phyloP scores from a whole-genome alignment of 2,329 filamentous ascomycete species.

The Talaromyces pinophilus region DNA sequence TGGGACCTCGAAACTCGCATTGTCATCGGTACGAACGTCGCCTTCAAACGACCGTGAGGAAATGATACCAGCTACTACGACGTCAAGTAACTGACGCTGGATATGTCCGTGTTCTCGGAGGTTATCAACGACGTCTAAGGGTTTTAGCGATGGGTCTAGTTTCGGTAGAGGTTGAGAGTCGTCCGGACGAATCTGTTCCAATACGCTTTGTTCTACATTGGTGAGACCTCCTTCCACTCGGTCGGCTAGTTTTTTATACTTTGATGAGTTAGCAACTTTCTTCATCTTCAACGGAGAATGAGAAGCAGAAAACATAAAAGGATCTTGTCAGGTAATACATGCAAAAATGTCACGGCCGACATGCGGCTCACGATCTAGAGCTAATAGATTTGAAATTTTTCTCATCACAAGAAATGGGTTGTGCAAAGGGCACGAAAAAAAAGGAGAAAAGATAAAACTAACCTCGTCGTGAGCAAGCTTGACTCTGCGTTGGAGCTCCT shows the following conservation, averaged over 20 bases:
- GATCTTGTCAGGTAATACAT: slow-evolving; percentile 57
- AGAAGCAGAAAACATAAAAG: slow-evolving; percentile 25
- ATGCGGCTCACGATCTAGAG: slow-evolving; percentile 78
- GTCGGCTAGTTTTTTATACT: slow-evolving; percentile 41
- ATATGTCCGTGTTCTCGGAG: slow-evolving; percentile 65
- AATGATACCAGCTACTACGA: slow-evolving; percentile 38
- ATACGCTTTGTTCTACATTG: slow-evolving; percentile 34
- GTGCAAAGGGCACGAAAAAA: slow-evolving; percentile 16
- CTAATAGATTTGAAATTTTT: slow-evolving; percentile 57
- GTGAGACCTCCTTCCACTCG: slow-evolving; percentile 35
- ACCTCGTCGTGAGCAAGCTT: slow-evolving; percentile 46
- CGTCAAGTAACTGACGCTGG: slow-evolving; percentile 56
- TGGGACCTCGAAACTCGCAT: slow-evolving; percentile 33
- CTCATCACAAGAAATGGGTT: slow-evolving; percentile 49
- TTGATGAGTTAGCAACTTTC: slow-evolving; percentile 32
- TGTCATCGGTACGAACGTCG: slow-evolving; percentile 25
- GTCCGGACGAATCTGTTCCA: slow-evolving; percentile 35
- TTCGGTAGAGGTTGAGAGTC: slow-evolving; percentile 34
- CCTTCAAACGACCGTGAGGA: slow-evolving; percentile 21
- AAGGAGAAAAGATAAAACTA: slow-evolving; percentile 25
- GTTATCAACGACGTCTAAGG: slow-evolving; percentile 58
- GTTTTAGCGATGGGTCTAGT: slow-evolving; percentile 64
- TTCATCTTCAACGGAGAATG: slow-evolving; percentile 21
- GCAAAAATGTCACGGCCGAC: slow-evolving; percentile 64
- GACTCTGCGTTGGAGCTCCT: slow-evolving; percentile 39